These are phyloP conservation scores for Coniferiporia sulphurascens DNA, from an alignment of 1,284 basidiomycete genomes.

Conservation along the genomic window DNA sequence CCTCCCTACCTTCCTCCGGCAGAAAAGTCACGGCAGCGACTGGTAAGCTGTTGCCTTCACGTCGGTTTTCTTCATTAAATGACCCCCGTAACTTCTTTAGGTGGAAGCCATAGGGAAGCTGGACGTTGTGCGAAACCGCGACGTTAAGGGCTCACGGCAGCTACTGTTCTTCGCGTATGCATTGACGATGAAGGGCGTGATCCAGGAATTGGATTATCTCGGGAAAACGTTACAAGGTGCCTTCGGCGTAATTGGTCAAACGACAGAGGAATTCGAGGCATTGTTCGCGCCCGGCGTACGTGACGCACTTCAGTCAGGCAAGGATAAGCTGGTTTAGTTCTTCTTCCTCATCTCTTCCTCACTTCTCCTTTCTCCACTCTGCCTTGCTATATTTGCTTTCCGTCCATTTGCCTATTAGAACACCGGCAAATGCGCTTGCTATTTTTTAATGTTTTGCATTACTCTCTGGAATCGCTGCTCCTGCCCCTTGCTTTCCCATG, in stretches of 20 bases:
- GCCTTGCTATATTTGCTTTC: not conserved
- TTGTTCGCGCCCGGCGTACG: conserved; percentile 38
- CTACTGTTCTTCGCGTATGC: conserved; percentile 93
- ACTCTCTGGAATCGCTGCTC: not conserved
- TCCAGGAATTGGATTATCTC: conserved; percentile 76
- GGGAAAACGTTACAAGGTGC: conserved; percentile 77
- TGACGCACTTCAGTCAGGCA: not conserved
- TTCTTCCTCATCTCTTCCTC: not conserved
- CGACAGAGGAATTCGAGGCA: conserved; percentile 62
- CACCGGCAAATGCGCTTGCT: not conserved
- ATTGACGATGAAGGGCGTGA: conserved; percentile 89
- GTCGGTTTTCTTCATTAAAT: not conserved
- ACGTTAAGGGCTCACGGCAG: conserved; percentile 73
- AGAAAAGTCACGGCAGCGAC: conserved; percentile 70
- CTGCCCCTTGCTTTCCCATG: no score
- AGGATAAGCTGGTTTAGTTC: not conserved
- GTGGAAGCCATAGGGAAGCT: conserved; percentile 79
- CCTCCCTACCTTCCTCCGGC: conserved; percentile 95
- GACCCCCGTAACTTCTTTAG: conserved; percentile 31
- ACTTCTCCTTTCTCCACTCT: not conserved
- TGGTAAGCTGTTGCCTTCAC: conserved; percentile 44
- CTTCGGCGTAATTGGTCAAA: conserved; percentile 82
- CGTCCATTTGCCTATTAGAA: not conserved
- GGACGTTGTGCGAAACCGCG: conserved; percentile 76
- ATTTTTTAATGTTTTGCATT: not conserved